Percentiles rank a stretch among this genome's conserved stretches.
Conservation (phyloP, 2,329 filamentous ascomycete species). For the Exutisphaerella laricina region DNA sequence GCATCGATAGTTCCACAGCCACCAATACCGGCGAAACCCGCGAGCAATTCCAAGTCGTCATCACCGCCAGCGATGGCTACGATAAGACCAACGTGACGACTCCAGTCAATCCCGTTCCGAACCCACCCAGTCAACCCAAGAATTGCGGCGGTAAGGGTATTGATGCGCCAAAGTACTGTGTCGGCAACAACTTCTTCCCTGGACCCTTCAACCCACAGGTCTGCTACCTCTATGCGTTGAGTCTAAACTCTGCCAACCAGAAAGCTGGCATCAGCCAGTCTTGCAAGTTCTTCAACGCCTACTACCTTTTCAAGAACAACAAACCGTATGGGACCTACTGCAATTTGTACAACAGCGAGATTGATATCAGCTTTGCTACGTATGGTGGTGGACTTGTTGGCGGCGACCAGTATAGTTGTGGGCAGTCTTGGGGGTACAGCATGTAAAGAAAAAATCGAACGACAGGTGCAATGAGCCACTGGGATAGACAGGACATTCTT, state of each 20-base stretch:
- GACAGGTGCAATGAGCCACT: too few relatives aligned
- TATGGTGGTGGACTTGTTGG: background rate
- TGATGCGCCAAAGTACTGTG: slow-evolving; percentile 16
- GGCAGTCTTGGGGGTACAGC: slow-evolving; percentile 5
- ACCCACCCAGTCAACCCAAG: slow-evolving; percentile 7
- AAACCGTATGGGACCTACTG: slow-evolving; percentile 29
- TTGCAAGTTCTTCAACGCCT: slow-evolving; percentile 31
- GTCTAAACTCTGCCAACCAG: slow-evolving; percentile 14
- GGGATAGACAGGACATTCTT: too few relatives aligned
- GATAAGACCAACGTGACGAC: slow-evolving; percentile 24
- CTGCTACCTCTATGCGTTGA: slow-evolving; percentile 23
- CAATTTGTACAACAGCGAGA: slow-evolving; percentile 22
- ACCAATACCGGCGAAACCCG: slow-evolving; percentile 28
- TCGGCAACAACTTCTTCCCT: slow-evolving; percentile 31
- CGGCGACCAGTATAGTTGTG: slow-evolving; percentile 5
- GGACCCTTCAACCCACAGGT: slow-evolving; percentile 30
- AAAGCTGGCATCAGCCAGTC: slow-evolving; percentile 18
- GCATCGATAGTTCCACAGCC: slow-evolving; percentile 27
- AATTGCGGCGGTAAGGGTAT: slow-evolving; percentile 18
- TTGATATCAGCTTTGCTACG: slow-evolving; percentile 5
- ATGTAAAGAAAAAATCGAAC: too few relatives aligned
- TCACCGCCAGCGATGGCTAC: slow-evolving; percentile 29
- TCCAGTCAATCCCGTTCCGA: slow-evolving; percentile 15
- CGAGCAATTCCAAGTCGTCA: slow-evolving; percentile 28
- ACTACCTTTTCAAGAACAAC: slow-evolving; percentile 26